Base-by-base conservation (phyloP, 768 basidiomycete genomes). In the Auriscalpium vulgare region DNA sequence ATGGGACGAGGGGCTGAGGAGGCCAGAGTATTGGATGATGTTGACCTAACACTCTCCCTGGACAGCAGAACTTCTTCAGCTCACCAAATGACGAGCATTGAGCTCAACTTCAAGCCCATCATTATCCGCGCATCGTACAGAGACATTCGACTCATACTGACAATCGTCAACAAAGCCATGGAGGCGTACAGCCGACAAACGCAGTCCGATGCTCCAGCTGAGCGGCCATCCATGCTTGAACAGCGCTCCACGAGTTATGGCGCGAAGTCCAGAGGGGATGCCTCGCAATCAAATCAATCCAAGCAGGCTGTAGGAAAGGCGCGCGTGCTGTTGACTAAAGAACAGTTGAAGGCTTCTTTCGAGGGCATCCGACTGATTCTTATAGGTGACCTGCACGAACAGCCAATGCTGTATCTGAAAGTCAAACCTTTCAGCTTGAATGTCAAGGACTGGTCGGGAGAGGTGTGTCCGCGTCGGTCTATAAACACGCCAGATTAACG, bases 41-140 rank as follows among this genome's bases (percentile, higher is more conserved):
- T 97, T 51, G 91, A 97, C 67, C 65, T 95, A 48, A 89, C 92
- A 0, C 76, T 95, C 46, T 87, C 94, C 9, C 72, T 97, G 56
- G 95, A 98, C 69, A 91, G 78, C 59, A 84, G 90, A n/a, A 71
- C 74, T 37, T 78, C 88, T 36, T 78, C 81, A n/a, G 71, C 75
- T 0, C 84, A 88, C 51, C 83, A 87, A 60, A 85, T 85, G 74
- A 87, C 87, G 10, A 91, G 77, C 64, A 86, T 97, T 56, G 94
- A 97, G 66, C 67, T 94, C n/a, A 75, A 78, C 16, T 73, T 83
- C 23, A 87, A 90, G 58, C 88, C 94, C 2, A 79, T 99, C 62
- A 80, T 97, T 53, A 87, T 99, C 68, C 82, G 97, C 23, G 92
- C 92, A n/a, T 97, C 95, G 0, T 93, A 94, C 65, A 83, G 91